Conservation (phyloP, 2,329 filamentous ascomycete genomes). For the Verticillium dahliae region DNA sequence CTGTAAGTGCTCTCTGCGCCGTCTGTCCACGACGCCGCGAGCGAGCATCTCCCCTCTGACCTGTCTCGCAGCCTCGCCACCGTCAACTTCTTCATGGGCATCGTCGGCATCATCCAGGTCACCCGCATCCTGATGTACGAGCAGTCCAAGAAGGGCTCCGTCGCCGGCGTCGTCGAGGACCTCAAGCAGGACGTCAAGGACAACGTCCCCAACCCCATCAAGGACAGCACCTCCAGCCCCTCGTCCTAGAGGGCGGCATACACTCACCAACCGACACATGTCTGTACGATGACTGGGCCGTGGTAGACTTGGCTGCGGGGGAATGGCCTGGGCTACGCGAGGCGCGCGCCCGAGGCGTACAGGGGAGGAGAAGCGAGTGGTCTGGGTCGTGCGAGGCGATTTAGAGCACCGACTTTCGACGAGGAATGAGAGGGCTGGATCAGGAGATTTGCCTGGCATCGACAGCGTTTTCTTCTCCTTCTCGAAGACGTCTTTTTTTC, state of each 20-base stretch:
- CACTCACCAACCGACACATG: not conserved
- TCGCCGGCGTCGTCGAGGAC: slow-evolving; percentile 27
- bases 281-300: not conserved
- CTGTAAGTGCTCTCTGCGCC: slow-evolving; percentile 49
- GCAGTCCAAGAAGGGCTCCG: slow-evolving; percentile 44
- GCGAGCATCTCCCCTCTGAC: not conserved
- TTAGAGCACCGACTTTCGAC: not conserved
- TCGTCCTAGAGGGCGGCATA: not conserved
- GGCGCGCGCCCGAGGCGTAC: too few species aligned
- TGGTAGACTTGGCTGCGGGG: not conserved
- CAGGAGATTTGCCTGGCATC: too few species aligned
- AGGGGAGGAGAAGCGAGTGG: too few species aligned
- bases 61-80: slow-evolving; percentile 62
- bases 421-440: too few species aligned
- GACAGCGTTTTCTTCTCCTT: not conserved
- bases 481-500: not conserved
- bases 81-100: slow-evolving; percentile 96
- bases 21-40: not conserved
- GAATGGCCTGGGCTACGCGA: not conserved
- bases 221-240: not conserved
- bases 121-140: slow-evolving; percentile 67
- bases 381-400: too few species aligned
- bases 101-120: slow-evolving; percentile 79
- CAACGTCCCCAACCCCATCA: slow-evolving; percentile 8
- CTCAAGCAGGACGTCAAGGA: slow-evolving; percentile 22